phyloP scores from a whole-genome alignment of 2,329 filamentous ascomycete species.

The Diplodia sapinea region DNA sequence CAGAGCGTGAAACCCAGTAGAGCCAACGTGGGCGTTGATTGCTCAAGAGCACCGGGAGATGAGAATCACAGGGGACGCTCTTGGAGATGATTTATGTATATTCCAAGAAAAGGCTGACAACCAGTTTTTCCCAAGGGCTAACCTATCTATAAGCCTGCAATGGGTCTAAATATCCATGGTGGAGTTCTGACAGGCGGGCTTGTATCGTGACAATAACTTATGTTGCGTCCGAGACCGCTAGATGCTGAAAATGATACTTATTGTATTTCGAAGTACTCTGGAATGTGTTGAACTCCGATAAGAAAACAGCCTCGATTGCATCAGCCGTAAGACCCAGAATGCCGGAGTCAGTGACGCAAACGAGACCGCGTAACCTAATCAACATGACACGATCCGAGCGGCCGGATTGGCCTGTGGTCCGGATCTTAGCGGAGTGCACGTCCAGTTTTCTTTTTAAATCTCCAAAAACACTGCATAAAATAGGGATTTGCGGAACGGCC shows the following conservation, averaged over 20 bases:
- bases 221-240: neutral
- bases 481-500: neutral
- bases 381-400: neutral
- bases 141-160: neutral
- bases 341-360: neutral
- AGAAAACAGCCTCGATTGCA: slow-evolving; percentile 34
- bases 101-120: no score
- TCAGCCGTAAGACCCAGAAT: neutral
- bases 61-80: neutral
- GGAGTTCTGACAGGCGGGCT: neutral
- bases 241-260: neutral
- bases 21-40: slow-evolving; percentile 54
- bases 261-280: neutral
- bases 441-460: neutral
- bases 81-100: no score
- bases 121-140: no score
- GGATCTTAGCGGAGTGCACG: neutral
- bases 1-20: slow-evolving; percentile 43
- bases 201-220: neutral
- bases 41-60: slow-evolving; percentile 35
- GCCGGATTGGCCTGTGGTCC: neutral
- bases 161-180: neutral
- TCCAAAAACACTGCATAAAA: neutral
- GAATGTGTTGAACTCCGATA: neutral
- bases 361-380: slow-evolving; percentile 2